A percentile compares a stretch with the other conserved stretches of the same genome.
phyloP scores from a whole-genome alignment of 768 basidiomycete species.

The Daedaleopsis nitida region DNA sequence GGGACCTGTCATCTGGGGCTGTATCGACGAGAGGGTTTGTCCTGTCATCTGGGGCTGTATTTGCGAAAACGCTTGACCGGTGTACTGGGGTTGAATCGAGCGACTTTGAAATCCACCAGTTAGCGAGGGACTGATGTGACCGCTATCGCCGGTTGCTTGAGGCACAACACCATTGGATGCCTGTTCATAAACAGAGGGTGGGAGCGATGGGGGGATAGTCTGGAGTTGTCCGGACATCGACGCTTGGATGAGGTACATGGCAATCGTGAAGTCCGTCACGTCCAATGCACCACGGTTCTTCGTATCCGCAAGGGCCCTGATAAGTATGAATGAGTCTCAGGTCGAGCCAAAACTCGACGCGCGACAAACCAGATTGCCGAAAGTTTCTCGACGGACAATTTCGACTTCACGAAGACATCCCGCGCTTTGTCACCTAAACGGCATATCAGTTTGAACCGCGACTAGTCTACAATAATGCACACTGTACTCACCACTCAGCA shows the following conservation, averaged over 20 bases:
- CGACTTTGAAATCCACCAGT: slow-evolving; percentile 41
- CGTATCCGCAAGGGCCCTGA: slow-evolving; percentile 93
- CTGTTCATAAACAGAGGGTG: slow-evolving; percentile 85
- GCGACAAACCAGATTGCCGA: slow-evolving; percentile 84
- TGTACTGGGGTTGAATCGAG: slow-evolving; percentile 61
- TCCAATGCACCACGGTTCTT: slow-evolving; percentile 90
- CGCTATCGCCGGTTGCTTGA: slow-evolving; percentile 61
- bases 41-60: slow-evolving; percentile 54
- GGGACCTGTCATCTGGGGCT: slow-evolving; percentile 70
- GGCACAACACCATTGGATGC: slow-evolving; percentile 52
- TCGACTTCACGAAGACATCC: slow-evolving; percentile 89
- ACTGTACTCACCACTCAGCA: slow-evolving; percentile 65
- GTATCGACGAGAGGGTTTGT: slow-evolving; percentile 37
- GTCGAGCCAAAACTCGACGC: background rate
- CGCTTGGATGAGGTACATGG: slow-evolving; percentile 96
- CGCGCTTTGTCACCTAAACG: slow-evolving; percentile 80
- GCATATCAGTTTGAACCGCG: background rate
- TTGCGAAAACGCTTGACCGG: slow-evolving; percentile 52
- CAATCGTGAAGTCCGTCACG: slow-evolving; percentile 88
- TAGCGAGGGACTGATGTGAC: slow-evolving; percentile 59
- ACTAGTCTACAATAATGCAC: background rate
- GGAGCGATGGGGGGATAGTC: slow-evolving; percentile 71
- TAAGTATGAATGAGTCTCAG: background rate
- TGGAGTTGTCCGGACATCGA: slow-evolving; percentile 79
- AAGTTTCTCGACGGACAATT: slow-evolving; percentile 82